Conservation (phyloP, 139 green algal species). For the Coelastrella sp. region DNA sequence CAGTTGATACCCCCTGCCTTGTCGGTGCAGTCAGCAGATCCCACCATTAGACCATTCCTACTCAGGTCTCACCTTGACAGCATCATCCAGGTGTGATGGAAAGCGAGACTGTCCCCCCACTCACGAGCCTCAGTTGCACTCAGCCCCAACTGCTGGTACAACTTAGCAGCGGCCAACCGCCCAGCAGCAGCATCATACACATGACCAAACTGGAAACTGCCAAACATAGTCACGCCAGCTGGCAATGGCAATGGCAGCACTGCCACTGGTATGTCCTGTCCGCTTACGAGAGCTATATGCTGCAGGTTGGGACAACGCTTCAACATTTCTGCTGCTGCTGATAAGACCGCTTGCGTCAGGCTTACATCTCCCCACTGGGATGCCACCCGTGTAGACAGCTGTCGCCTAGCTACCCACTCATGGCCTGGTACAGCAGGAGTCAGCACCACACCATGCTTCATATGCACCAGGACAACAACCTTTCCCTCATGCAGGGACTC, state of each 20-base stretch:
- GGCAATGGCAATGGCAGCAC: constrained; percentile 1
- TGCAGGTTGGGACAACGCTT: constrained; percentile 15
- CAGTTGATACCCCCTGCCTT: too few relatives aligned
- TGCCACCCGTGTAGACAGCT: not conserved
- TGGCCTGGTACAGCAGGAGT: not conserved
- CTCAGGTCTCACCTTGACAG: constrained; percentile 21
- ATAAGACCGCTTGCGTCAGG: constrained; percentile 16
- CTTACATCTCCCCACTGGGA: constrained; percentile 38
- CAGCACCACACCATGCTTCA: constrained; percentile 27
- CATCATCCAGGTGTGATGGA: constrained; percentile 49
- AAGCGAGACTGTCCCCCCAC: constrained; percentile 28
- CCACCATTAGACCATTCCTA: too few relatives aligned
- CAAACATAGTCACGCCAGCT: constrained; percentile 12
- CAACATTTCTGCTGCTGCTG: constrained; percentile 27
- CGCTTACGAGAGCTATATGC: constrained; percentile 43
- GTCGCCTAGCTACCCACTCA: not conserved
- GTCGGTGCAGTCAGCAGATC: too few relatives aligned
- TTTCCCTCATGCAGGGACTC: not conserved
- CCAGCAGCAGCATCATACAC: constrained; percentile 30
- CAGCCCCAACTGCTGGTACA: constrained; percentile 31
- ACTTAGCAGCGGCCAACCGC: not conserved
- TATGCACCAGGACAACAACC: constrained; percentile 37
- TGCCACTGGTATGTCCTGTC: constrained; percentile 33
- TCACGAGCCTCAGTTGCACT: not conserved
- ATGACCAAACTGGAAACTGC: constrained; percentile 42